phyloP scores from a whole-genome alignment of 1,284 basidiomycete species.

The Grifola frondosa region DNA sequence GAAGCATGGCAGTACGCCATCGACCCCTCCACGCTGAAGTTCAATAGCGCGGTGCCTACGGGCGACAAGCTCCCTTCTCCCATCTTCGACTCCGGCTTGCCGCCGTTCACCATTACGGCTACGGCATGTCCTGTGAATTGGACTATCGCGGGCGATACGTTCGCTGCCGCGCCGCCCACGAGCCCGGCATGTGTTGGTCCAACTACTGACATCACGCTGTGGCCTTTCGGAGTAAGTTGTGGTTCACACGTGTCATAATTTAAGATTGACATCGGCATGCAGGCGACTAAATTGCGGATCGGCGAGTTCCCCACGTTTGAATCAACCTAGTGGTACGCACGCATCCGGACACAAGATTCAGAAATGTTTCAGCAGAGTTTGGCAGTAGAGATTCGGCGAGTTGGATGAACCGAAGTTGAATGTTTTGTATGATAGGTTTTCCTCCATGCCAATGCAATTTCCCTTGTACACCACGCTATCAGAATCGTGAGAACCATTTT shows the following conservation, averaged over 20 bases:
- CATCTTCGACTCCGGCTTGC: constrained; percentile 53
- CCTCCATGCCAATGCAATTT: no score
- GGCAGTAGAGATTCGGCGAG: no score
- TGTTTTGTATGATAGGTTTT: no score
- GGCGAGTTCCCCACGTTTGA: constrained; percentile 48
- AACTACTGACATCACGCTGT: constrained; percentile 45
- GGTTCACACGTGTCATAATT: background rate
- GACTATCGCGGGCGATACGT: constrained; percentile 48
- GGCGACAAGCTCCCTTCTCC: constrained; percentile 47
- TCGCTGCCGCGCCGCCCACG: constrained; percentile 49
- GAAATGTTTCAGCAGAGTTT: no score
- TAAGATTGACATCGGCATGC: constrained; percentile 3
- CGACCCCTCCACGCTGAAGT: constrained; percentile 51
- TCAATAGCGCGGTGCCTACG: constrained; percentile 39
- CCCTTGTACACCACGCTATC: no score
- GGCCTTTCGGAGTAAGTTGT: constrained; percentile 51
- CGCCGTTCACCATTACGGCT: constrained; percentile 50
- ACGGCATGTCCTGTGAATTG: constrained; percentile 52
- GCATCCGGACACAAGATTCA: no score
- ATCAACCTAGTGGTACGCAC: no score
- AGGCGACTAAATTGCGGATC: constrained; percentile 56
- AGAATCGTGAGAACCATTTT: no score
- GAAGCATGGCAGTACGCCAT: constrained; percentile 55
- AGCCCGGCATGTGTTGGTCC: constrained; percentile 45
- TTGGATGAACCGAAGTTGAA: no score